A percentile compares a stretch with the other conserved stretches of the same genome.
Evolutionary conservation across 2,329 filamentous ascomycete species (phyloP).

Genomic region (Raffaelea albimanens): DNA sequence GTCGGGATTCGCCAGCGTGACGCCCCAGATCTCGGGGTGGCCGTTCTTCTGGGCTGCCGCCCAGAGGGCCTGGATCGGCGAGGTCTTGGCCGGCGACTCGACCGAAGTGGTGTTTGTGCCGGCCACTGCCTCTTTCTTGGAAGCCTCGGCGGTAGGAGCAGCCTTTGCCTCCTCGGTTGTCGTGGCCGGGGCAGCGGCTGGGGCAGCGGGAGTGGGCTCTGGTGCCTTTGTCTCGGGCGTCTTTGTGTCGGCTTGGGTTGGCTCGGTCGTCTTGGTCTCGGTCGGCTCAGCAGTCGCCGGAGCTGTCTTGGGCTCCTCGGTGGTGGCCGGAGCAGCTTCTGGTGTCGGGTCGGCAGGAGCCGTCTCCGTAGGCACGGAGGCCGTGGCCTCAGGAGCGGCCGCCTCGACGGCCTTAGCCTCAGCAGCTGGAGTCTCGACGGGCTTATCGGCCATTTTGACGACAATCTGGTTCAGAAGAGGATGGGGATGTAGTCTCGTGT

Average conservation of each 20-base stretch:
- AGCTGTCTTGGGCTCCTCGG: too few species aligned
- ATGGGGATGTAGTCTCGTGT: not conserved
- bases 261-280: not conserved
- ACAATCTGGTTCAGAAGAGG: not conserved
- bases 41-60: slow-evolving; percentile 19
- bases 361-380: not conserved
- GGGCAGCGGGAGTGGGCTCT: not conserved
- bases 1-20: slow-evolving; percentile 47
- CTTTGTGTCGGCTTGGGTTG: not conserved
- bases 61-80: slow-evolving; percentile 17
- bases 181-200: not conserved
- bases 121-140: not conserved
- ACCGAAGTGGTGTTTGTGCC: not conserved
- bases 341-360: not conserved
- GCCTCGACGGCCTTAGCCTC: slow-evolving; percentile 6
- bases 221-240: slow-evolving; percentile 1
- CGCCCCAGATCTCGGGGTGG: slow-evolving; percentile 80
- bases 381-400: slow-evolving; percentile 1
- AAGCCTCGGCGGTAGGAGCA: not conserved
- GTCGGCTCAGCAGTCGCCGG: not conserved
- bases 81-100: not conserved
- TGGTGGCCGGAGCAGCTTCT: not conserved
- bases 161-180: not conserved
- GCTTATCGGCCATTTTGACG: slow-evolving; percentile 11
- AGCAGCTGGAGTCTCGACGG: slow-evolving; percentile 8